Evolutionary conservation across 352 stramenopile genomes (phyloP).

Genomic region (Pythium monospermum): DNA sequence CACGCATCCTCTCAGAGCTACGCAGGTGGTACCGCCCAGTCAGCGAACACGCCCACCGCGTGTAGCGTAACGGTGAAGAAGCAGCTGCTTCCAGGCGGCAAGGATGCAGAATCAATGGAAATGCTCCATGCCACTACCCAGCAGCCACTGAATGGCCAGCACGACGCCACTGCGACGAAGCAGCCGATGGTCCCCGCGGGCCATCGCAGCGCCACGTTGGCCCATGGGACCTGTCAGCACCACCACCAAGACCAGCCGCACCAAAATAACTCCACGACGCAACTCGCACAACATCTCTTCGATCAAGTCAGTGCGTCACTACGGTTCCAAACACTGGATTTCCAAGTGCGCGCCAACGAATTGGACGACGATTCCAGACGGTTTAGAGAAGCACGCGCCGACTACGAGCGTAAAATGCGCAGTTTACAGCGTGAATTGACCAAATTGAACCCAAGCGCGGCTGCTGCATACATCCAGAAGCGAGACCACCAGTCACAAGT

Average conservation of each 20-base stretch:
- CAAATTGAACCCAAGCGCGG: slow-evolving; percentile 2
- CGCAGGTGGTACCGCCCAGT: too few relatives aligned
- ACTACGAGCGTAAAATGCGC: slow-evolving; percentile 37
- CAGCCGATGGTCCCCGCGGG: too few relatives aligned
- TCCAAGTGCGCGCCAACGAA: slow-evolving; percentile 36
- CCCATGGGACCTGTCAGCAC: background rate
- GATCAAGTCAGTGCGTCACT: slow-evolving; percentile 35
- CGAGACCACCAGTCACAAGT: too few relatives aligned
- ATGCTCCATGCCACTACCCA: too few relatives aligned
- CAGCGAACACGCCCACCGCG: too few relatives aligned
- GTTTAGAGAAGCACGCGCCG: slow-evolving; percentile 25
- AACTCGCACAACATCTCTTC: slow-evolving; percentile 37
- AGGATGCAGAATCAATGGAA: too few relatives aligned
- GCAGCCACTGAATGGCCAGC: too few relatives aligned
- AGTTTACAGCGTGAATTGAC: slow-evolving; percentile 18
- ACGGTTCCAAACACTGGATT: slow-evolving; percentile 32
- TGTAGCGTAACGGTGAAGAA: too few relatives aligned
- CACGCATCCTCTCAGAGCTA: too few relatives aligned
- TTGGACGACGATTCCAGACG: slow-evolving; percentile 35
- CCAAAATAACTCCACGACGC: slow-evolving; percentile 14
- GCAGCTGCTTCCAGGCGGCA: too few relatives aligned
- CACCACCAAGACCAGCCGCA: slow-evolving; percentile 5
- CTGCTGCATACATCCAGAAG: slow-evolving; percentile 3
- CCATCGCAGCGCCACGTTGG: too few relatives aligned
- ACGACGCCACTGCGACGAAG: too few relatives aligned